Evolutionary conservation across 1,139 yeast species (phyloP).

Genomic region (Pichia sp.): DNA sequence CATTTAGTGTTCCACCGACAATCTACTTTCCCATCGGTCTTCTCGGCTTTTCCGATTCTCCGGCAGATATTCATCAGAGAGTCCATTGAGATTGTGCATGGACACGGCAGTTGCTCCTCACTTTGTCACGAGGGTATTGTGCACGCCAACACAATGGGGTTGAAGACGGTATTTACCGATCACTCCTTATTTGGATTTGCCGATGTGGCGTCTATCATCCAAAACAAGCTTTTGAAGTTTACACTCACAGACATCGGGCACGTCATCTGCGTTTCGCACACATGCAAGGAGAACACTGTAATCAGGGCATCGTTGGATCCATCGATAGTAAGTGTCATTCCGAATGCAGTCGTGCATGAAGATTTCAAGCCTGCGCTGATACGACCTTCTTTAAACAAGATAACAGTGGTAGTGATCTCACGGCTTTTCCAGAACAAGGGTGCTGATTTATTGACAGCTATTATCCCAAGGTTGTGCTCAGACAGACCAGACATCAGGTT

Average conservation of each 20-base stretch:
- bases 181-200: constrained; percentile 95
- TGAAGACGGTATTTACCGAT: constrained; percentile 88
- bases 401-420: constrained; percentile 88
- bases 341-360: constrained; percentile 86
- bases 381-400: constrained; percentile 31
- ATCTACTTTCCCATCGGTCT: constrained; percentile 84
- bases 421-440: constrained; percentile 96
- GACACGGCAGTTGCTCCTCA: constrained; percentile 87
- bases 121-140: constrained; percentile 86
- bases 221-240: constrained; percentile 81
- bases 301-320: constrained; percentile 83
- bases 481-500: constrained; percentile 64
- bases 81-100: constrained; percentile 82
- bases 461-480: constrained; percentile 79
- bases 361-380: constrained; percentile 64
- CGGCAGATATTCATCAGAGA: constrained; percentile 85
- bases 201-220: constrained; percentile 75
- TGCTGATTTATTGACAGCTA: constrained; percentile 79
- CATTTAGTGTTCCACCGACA: constrained; percentile 73
- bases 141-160: constrained; percentile 91
- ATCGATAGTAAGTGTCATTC: constrained; percentile 76
- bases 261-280: constrained; percentile 92
- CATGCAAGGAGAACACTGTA: constrained; percentile 94
- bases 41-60: constrained; percentile 78
- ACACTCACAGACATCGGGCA: constrained; percentile 85